phyloP scores from a whole-genome alignment of 345 rosid genomes.

The Pugionium cornutum region DNA sequence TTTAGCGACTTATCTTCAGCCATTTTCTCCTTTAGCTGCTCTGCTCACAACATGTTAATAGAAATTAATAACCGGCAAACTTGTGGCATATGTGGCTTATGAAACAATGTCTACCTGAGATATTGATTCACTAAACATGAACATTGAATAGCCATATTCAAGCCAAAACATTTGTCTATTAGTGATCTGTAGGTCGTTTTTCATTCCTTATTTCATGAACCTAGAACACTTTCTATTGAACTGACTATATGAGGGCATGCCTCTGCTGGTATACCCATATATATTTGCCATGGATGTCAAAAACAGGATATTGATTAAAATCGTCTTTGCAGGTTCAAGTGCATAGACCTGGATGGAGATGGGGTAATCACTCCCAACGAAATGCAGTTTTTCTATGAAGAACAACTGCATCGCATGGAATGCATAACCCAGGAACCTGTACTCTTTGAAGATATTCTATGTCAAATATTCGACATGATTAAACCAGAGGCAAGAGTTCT shows the following conservation, averaged over 20 bases:
- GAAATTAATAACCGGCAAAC: background rate
- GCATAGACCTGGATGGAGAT: conserved; percentile 87
- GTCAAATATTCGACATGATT: conserved; percentile 91
- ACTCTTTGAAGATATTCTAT: conserved; percentile 74
- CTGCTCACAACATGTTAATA: conserved; percentile 2
- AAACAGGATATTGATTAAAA: conserved; percentile 12
- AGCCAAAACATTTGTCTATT: background rate
- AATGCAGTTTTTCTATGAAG: conserved; percentile 84
- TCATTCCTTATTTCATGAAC: background rate
- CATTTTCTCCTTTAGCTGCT: background rate
- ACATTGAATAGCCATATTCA: background rate
- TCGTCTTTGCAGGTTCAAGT: conserved; percentile 67
- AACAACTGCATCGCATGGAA: conserved; percentile 86
- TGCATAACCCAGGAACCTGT: conserved; percentile 82
- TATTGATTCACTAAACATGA: background rate
- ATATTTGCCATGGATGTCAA: conserved; percentile 4
- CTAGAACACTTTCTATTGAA: conserved; percentile 6
- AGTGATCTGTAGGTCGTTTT: background rate
- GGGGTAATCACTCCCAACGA: conserved; percentile 80
- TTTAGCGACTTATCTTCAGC: conserved; percentile 7
- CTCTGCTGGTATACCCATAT: conserved; percentile 9
- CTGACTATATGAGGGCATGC: background rate
- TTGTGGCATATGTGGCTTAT: conserved; percentile 35
- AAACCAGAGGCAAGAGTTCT: conserved; percentile 59
- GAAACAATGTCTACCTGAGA: background rate